Evolutionary conservation across 1,284 basidiomycete genomes (phyloP), one percentile per base, ranked within the genome.

Genomic region (Salmacisia buchloeana): DNA sequence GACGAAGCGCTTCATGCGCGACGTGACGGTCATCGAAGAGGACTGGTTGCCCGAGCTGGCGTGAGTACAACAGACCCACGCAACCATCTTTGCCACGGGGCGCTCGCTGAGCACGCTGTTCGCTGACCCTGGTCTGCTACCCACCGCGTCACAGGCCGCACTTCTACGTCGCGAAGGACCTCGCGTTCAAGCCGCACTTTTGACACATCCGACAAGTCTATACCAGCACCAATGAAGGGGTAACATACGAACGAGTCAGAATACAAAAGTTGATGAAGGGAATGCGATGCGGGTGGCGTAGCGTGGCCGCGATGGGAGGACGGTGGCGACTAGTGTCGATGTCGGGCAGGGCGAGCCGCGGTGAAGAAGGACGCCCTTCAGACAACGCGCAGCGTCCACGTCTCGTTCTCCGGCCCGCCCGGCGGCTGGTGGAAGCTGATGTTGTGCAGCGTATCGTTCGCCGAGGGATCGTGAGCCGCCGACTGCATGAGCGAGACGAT

Each of bases 1-100:
- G 0, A 93, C 91, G 69, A 97, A 94, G 81, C 88, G 79, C 29
- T 85, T 84, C 69, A 85, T 85, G 80, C 73, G 84, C 49, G 85
- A 86, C 68, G 62, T 85, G 21, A 84, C 83, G 0, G 82, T 83
- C 6, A 80, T 85, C 33, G 82, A 83, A 41, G 80, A 63, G 63
- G 83, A 84, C 54, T 85, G 83, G 84, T 75, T 84, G 29, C 80
- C 81, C 2, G 82, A 84, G 69, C 66, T 83, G 34, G 83, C 83
- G 78, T 82, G 49, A 39, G 68, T 69, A 9, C 10, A 38, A 10
- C 10, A 38, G n/a, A n/a, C n/a, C n/a, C n/a, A n/a, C n/a, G n/a
- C n/a, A n/a, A n/a, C n/a, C n/a, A n/a, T n/a, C n/a, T n/a, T n/a
- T n/a, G n/a, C n/a, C n/a, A n/a, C n/a, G n/a, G n/a, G n/a, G n/a